Percentiles rank a stretch among this genome's conserved stretches.
These are phyloP conservation scores for Coffea canephora DNA, from an alignment of 257 asterid species.

Conservation along the genomic window DNA sequence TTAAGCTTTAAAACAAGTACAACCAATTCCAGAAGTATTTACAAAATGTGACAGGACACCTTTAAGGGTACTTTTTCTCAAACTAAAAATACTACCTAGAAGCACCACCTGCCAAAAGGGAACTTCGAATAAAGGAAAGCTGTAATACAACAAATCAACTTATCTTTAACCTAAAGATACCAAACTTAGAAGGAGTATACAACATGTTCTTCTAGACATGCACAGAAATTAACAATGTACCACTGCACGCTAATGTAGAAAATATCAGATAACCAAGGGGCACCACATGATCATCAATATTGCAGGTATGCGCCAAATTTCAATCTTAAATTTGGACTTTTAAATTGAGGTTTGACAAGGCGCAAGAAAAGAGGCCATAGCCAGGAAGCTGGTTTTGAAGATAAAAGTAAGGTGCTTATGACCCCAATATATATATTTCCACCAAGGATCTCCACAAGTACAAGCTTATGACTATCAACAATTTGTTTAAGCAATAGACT, in stretches of 20 bases:
- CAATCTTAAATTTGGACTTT: neutral
- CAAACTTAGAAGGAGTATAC: neutral
- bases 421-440: too few species aligned
- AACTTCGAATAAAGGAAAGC: neutral
- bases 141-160: neutral
- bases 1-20: neutral
- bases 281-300: neutral
- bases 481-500: neutral
- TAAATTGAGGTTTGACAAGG: neutral
- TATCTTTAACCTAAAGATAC: neutral
- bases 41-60: neutral
- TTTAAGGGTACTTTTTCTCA: neutral
- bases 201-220: neutral
- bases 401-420: too few species aligned
- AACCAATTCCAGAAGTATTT: neutral
- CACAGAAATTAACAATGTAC: neutral
- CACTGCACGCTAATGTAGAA: neutral
- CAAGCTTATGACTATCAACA: neutral
- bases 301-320: neutral
- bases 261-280: neutral
- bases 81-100: neutral
- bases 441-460: neutral
- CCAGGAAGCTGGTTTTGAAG: too few species aligned
- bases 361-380: too few species aligned
- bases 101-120: neutral